Conservation (phyloP, 768 basidiomycete genomes). For the Psilocybe cubensis region DNA sequence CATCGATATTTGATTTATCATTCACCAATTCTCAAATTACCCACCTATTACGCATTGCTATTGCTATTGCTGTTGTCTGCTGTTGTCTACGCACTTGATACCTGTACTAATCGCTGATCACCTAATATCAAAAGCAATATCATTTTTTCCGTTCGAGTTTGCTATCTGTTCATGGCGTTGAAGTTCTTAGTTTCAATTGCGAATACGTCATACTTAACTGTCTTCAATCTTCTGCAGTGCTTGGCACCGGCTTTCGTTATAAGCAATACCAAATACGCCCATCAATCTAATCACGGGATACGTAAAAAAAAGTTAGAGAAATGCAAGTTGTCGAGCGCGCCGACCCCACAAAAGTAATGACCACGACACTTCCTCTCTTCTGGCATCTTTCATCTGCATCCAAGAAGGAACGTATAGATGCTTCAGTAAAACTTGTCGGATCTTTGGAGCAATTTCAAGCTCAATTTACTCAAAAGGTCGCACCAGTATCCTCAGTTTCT, state of each 20-base stretch:
- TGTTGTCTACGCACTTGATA: background rate
- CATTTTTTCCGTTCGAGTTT: background rate
- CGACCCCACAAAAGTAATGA: conserved; percentile 46
- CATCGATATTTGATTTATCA: no score
- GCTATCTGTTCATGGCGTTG: background rate
- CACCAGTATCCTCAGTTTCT: conserved; percentile 35
- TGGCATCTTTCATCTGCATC: conserved; percentile 88
- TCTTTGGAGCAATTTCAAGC: conserved; percentile 87
- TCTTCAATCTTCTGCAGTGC: background rate
- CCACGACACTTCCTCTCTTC: conserved; percentile 90
- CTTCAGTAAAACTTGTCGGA: conserved; percentile 82
- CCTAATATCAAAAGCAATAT: background rate
- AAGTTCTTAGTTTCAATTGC: background rate
- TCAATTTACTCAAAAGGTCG: conserved; percentile 53
- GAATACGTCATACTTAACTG: background rate
- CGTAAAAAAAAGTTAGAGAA: conserved; percentile 20
- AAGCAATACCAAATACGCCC: background rate
- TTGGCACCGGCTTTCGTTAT: background rate
- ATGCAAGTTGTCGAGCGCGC: conserved; percentile 2
- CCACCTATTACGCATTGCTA: no score
- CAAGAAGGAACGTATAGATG: conserved; percentile 80
- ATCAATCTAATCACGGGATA: conserved; percentile 16
- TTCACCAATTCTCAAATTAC: background rate
- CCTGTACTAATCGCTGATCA: background rate
- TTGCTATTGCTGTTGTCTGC: no score